Percentiles rank a stretch among this genome's conserved stretches.
These are phyloP conservation scores for Thalassiosira profunda DNA, from an alignment of 108 stramenopile genomes.

Conservation along the genomic window DNA sequence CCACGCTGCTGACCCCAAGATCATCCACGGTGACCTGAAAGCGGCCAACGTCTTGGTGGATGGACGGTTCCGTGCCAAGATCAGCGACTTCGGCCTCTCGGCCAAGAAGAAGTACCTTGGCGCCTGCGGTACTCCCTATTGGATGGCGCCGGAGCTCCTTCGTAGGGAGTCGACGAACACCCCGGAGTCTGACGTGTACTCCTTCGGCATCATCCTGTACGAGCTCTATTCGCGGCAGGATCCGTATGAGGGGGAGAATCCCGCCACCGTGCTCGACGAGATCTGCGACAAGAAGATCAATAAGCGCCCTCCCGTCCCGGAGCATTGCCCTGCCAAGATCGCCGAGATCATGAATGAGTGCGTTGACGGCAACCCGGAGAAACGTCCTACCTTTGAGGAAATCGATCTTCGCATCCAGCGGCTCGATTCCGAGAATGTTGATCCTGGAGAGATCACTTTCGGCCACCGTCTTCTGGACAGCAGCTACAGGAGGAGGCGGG, in stretches of 20 bases:
- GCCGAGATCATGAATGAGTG: constrained; percentile 47
- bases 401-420: constrained; percentile 48
- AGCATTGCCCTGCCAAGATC: constrained; percentile 24
- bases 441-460: constrained; percentile 17
- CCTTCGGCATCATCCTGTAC: constrained; percentile 67
- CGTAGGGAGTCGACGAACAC: constrained; percentile 52
- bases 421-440: constrained; percentile 35
- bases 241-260: constrained; percentile 61
- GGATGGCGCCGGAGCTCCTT: constrained; percentile 95
- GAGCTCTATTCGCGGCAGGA: constrained; percentile 59
- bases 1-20: constrained; percentile 61
- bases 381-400: constrained; percentile 51
- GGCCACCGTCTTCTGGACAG: background rate
- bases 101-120: constrained; percentile 47
- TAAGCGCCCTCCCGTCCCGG: constrained; percentile 56
- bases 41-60: constrained; percentile 68
- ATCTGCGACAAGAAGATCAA: constrained; percentile 46
- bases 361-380: constrained; percentile 24
- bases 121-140: constrained; percentile 91
- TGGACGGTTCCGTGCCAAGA: constrained; percentile 59
- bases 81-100: constrained; percentile 67
- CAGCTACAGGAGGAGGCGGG: background rate
- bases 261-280: constrained; percentile 25
- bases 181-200: constrained; percentile 62
- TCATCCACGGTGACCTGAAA: constrained; percentile 70